Percentiles rank a stretch among this genome's conserved stretches.
These are phyloP conservation scores for Chlamydomonas eustigma DNA, from an alignment of 139 green algal genomes.

Conservation along the genomic window DNA sequence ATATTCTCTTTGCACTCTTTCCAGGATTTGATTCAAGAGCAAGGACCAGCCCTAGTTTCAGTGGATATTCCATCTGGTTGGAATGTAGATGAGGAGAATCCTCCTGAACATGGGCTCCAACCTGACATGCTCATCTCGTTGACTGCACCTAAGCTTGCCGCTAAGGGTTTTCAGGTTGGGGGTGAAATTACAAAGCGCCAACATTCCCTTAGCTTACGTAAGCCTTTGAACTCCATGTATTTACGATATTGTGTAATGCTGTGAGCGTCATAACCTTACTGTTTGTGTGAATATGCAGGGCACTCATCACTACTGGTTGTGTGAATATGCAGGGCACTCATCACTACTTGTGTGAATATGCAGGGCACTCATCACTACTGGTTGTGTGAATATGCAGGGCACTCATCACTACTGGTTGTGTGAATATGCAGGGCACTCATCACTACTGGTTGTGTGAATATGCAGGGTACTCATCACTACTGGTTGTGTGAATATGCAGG, in stretches of 20 bases:
- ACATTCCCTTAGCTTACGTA: too few relatives aligned
- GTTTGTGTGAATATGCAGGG: background rate
- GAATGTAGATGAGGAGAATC: constrained; percentile 73
- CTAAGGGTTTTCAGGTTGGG: constrained; percentile 69
- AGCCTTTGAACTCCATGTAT: too few relatives aligned
- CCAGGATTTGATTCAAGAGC: background rate
- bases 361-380: background rate
- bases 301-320: background rate
- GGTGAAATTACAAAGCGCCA: too few relatives aligned
- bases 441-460: background rate
- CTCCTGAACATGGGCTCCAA: constrained; percentile 41
- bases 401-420: constrained; percentile 8
- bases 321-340: constrained; percentile 51
- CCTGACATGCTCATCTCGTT: constrained; percentile 91
- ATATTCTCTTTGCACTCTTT: too few relatives aligned
- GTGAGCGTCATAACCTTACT: background rate
- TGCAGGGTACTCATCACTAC: background rate
- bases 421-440: background rate
- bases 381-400: background rate
- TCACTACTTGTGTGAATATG: constrained; percentile 95
- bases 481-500: background rate
- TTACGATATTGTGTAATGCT: background rate
- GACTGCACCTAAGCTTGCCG: constrained; percentile 88
- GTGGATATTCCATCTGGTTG: constrained; percentile 83
- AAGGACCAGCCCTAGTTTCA: constrained; percentile 46